Evolutionary conservation across 2,329 filamentous ascomycete species (phyloP), one percentile per base, ranked within the genome.

Genomic region (Chalaropsis thielavioides): DNA sequence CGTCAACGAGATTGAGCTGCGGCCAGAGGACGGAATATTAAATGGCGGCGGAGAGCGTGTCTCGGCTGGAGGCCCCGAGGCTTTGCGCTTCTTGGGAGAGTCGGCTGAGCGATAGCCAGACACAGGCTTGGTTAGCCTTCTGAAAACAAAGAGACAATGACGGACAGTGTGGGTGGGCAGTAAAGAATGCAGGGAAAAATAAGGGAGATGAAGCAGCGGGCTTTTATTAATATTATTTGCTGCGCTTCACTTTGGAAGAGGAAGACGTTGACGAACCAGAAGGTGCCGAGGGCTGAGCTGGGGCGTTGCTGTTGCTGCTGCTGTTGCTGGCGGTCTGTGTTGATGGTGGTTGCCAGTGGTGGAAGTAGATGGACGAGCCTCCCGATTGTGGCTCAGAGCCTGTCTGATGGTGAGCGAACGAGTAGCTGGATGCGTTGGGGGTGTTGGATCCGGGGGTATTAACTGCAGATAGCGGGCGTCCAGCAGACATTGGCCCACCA

Each of bases 261-360:
- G 54, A 63, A 46, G 41, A 62, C 40, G 41, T 27, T 74, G 79
- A 84, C 84, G 83, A 87, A 83, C 87, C 85, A 77, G 88, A 86
- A 71, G 89, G 87, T 68, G 87, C 88, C 71, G 82, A 83, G 67
- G 88, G 87, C 72, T 88, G 85, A 71, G 84, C 83, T 66, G 81
- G 79, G 72, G 79, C 77, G 69, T 80, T 76, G 67, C 15, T 17
- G n/a, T 3, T 46, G 43, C 43, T 46, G 31, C 31, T 31, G 13
- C 22, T 56, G 51, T 17, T 58, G 51, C 31, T 58, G 31, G 31
- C 51, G 17, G 51, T 58, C 27, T 58, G 51, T 5, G 51, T 82
- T 24, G 80, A 82, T 15, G 91, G 91, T 58, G 91, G 91, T 67
- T 92, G 88, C 90, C 91, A 96, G 73, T 95, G 90, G 72, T 95